Conservation (phyloP, 2,329 filamentous ascomycete genomes). For the Venturia effusa region DNA sequence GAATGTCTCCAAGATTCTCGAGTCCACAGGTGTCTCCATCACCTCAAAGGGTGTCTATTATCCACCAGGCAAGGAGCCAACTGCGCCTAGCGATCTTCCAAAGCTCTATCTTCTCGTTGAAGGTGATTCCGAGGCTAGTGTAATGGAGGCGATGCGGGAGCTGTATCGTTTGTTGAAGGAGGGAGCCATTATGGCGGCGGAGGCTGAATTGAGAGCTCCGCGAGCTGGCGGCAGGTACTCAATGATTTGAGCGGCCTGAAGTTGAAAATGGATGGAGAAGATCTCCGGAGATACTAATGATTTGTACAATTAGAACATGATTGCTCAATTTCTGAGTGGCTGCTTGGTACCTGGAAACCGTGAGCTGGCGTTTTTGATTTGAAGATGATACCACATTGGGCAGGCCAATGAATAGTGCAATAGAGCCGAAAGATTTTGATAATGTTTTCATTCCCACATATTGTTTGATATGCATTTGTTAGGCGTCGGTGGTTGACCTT, state of each 20-base stretch:
- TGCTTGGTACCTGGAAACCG: neutral
- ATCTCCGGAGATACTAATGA: neutral
- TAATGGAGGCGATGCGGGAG: constrained; percentile 83
- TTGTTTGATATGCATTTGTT: too few species aligned
- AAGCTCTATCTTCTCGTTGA: constrained; percentile 98
- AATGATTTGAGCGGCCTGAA: neutral
- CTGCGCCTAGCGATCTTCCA: constrained; percentile 57
- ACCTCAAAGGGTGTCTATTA: constrained; percentile 96
- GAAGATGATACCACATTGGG: neutral
- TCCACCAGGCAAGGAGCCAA: constrained; percentile 66
- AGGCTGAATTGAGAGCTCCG: constrained; percentile 71
- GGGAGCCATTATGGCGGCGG: constrained; percentile 78
- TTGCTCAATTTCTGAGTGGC: neutral
- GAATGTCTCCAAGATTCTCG: constrained; percentile 95
- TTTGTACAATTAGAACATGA: neutral
- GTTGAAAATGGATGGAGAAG: neutral
- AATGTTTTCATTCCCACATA: neutral
- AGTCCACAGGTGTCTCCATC: constrained; percentile 88
- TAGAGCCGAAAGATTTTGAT: neutral
- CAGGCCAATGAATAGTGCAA: neutral
- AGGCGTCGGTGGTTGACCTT: too few species aligned
- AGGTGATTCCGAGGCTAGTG: constrained; percentile 87
- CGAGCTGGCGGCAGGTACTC: neutral
- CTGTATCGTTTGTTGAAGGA: constrained; percentile 80
- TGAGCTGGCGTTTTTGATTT: neutral